Evolutionary conservation across 1,139 yeast genomes (phyloP), one percentile per base, ranked within the genome.

Genomic region (Saccharomycopsis hybrid): DNA sequence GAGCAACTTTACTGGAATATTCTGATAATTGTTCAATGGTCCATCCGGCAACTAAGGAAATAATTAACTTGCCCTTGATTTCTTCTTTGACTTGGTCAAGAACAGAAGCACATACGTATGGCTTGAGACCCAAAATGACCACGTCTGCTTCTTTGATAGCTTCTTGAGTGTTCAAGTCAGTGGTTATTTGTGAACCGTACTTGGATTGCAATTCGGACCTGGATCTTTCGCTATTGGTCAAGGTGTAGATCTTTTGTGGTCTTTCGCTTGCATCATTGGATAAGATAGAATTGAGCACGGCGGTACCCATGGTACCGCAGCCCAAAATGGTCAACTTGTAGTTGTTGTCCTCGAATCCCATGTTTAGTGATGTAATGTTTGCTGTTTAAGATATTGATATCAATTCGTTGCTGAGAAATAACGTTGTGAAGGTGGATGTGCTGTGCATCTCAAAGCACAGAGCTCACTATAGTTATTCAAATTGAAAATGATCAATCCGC

Each of bases 301-400:
- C 97, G 33, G 94, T 85, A 53, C 98, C 97, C 92, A 92, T 87
- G 52, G 87, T 90, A 52, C 99, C 99, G 60, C 95, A 81, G 43
- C 97, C 99, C 52, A 92, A 73, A 30, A 92, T 82, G 18, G 94
- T 77, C 51, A 92, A 70, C 2, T 92, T 85, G 65, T 77, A 80
- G 5, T 48, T 37, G 37, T 47, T 47, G 53, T 74, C 27, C 27
- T 31, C 35, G 35, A 31, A 18, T 18, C 18, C 18, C 18, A 18
- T 18, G 18, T 18, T 18, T 18, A 18, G 18, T 18, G 18, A 18
- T 18, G 18, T 18, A 18, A 18, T 18, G 18, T 18, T 18, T 18
- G 18, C 18, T 18, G 18, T 18, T 18, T 18, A 18, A 18, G 18
- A 18, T 18, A 18, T 18, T 18, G 18, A 18, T 18, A 18, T 18